phyloP scores from a whole-genome alignment of 1,284 basidiomycete species.

The Sporisorium exsertum region DNA sequence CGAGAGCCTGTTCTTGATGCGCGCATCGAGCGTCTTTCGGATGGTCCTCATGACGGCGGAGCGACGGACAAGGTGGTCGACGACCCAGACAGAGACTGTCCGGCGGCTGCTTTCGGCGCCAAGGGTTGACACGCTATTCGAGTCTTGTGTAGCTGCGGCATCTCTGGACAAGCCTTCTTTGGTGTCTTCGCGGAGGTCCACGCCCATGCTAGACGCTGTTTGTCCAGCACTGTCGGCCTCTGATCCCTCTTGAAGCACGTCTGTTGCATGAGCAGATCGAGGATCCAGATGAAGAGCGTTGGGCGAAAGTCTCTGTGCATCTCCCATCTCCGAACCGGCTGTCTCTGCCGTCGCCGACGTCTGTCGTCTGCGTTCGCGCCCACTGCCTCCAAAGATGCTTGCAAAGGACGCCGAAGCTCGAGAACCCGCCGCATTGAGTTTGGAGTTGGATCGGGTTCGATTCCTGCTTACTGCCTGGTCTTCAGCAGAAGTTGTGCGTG shows the following conservation, averaged over 20 bases:
- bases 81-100: slow-evolving; percentile 25
- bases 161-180: not conserved
- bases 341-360: slow-evolving; percentile 1
- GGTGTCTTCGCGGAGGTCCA: slow-evolving; percentile 1
- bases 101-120: not conserved
- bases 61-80: slow-evolving; percentile 28
- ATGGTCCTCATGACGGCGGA: slow-evolving; percentile 22
- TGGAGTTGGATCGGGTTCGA: slow-evolving; percentile 28
- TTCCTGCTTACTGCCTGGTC: not conserved
- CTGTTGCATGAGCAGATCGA: not conserved
- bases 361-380: slow-evolving; percentile 22
- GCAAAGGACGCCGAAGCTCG: slow-evolving; percentile 47
- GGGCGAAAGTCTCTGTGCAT: slow-evolving; percentile 9
- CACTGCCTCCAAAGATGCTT: slow-evolving; percentile 45
- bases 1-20: slow-evolving; percentile 10
- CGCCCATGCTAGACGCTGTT: not conserved
- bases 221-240: slow-evolving; percentile 1
- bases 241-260: not conserved
- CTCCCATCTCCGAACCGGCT: slow-evolving; percentile 11
- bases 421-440: slow-evolving; percentile 14
- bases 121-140: not conserved
- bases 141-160: not conserved
- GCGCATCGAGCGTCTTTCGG: slow-evolving; percentile 20
- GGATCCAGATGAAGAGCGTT: not conserved
- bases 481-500: slow-evolving; percentile 29